Evolutionary conservation across 108 stramenopile genomes (phyloP).

Genomic region (Nitzschia sp.): DNA sequence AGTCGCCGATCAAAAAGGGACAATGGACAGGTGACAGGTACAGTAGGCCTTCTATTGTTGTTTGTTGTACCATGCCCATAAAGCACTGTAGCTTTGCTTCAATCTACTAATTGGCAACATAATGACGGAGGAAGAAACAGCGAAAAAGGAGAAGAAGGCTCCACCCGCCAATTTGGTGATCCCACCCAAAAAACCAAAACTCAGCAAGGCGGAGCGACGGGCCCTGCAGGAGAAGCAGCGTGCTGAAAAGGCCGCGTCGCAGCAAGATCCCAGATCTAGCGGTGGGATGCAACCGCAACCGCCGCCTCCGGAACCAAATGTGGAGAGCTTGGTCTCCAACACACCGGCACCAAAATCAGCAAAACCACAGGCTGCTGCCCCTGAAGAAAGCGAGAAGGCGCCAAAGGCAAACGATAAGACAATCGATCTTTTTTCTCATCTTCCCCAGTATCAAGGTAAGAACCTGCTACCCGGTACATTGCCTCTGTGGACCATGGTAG

Average conservation of each 20-base stretch:
- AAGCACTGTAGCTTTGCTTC: too few relatives aligned
- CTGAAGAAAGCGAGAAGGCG: conserved; percentile 18
- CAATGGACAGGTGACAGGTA: too few relatives aligned
- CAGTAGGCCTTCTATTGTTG: too few relatives aligned
- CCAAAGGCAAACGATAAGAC: conserved; percentile 40
- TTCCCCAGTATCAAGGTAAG: conserved; percentile 70
- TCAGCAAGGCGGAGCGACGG: conserved; percentile 92
- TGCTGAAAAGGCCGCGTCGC: conserved; percentile 83
- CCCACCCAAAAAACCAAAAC: conserved; percentile 86
- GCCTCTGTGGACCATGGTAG: too few relatives aligned
- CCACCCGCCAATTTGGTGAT: conserved; percentile 66
- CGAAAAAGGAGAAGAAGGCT: conserved; percentile 57
- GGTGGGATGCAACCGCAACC: conserved; percentile 16
- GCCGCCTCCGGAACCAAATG: not conserved
- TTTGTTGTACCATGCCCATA: too few relatives aligned
- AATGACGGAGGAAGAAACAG: conserved; percentile 19
- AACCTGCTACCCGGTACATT: not conserved
- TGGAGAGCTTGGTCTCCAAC: not conserved
- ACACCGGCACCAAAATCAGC: conserved; percentile 1
- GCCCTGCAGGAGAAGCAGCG: conserved; percentile 92
- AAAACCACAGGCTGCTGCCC: not conserved
- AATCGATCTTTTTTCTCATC: conserved; percentile 86
- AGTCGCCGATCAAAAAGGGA: too few relatives aligned
- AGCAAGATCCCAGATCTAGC: conserved; percentile 26
- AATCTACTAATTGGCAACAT: too few relatives aligned